Evolutionary conservation across 2,329 filamentous ascomycete genomes (phyloP).

Genomic region (Aureobasidium vineae): DNA sequence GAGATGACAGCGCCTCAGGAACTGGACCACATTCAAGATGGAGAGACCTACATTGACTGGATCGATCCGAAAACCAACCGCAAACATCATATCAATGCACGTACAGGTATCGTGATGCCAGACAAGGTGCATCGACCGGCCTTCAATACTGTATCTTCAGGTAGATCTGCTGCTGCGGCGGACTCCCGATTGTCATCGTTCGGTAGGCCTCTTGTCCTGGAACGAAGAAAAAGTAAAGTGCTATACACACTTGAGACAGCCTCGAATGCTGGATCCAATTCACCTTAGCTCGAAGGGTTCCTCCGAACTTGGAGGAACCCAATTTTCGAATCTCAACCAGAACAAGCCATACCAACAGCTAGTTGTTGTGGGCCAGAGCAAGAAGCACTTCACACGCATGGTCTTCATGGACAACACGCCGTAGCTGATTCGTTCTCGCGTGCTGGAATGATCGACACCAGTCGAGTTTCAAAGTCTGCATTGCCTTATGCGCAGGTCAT

Average conservation of each 20-base stretch:
- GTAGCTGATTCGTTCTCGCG: constrained; percentile 28
- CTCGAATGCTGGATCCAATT: background rate
- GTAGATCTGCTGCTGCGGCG: constrained; percentile 31
- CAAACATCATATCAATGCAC: constrained; percentile 52
- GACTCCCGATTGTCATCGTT: constrained; percentile 33
- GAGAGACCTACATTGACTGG: constrained; percentile 50
- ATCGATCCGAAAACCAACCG: constrained; percentile 59
- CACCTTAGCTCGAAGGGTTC: constrained; percentile 59
- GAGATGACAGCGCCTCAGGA: background rate
- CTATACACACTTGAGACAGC: background rate
- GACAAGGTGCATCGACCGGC: background rate
- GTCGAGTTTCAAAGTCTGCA: constrained; percentile 59
- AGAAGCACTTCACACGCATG: background rate
- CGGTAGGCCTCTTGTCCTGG: constrained; percentile 39
- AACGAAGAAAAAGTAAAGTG: constrained; percentile 27
- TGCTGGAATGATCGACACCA: constrained; percentile 28
- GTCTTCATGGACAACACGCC: background rate
- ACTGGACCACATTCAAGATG: background rate
- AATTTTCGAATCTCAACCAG: constrained; percentile 59
- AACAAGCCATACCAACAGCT: constrained; percentile 26
- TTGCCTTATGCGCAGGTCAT: constrained; percentile 65
- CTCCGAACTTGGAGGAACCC: constrained; percentile 72
- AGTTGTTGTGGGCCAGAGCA: background rate
- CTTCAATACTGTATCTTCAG: too few relatives aligned
- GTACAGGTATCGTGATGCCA: constrained; percentile 51